phyloP scores from a whole-genome alignment of 2,329 filamentous ascomycete genomes.

The Raffaelea albimanens region DNA sequence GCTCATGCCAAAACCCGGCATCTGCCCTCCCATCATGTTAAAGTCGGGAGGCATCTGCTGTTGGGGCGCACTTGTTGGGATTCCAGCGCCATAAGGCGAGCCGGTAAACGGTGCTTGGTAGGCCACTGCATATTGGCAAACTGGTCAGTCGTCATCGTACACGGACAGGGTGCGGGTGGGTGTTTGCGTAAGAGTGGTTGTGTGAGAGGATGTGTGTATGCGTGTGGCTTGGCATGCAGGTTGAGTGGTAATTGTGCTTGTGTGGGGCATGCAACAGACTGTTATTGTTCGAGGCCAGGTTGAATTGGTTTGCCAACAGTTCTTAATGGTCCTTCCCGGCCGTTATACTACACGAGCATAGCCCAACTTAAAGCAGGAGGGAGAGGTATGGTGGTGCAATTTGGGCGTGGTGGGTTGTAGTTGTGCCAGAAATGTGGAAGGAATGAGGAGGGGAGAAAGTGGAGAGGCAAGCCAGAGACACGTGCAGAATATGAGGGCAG shows the following conservation, averaged over 20 bases:
- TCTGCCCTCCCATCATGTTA: conserved; percentile 42
- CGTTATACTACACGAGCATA: background rate
- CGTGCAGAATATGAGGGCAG: too few species aligned
- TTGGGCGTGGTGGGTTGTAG: background rate
- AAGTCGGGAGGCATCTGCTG: conserved; percentile 38
- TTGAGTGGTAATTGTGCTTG: background rate
- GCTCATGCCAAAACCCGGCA: conserved; percentile 48
- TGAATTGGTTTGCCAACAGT: background rate
- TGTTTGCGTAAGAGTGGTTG: too few species aligned
- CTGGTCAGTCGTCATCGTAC: conserved; percentile 8
- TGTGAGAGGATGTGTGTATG: too few species aligned
- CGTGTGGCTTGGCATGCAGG: background rate
- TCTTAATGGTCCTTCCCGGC: background rate
- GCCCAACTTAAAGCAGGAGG: background rate
- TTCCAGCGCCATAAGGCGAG: conserved; percentile 45
- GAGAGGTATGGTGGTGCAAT: too few species aligned
- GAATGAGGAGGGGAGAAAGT: conserved; percentile 1
- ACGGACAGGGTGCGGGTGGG: background rate
- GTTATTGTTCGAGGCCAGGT: background rate
- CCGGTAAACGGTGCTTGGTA: conserved; percentile 50
- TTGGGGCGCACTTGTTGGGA: conserved; percentile 40
- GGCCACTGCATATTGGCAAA: conserved; percentile 31
- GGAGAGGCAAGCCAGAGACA: conserved; percentile 1
- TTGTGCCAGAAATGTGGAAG: background rate
- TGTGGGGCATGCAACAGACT: background rate